Evolutionary conservation across 1,284 basidiomycete genomes (phyloP), one percentile per base, ranked within the genome.

Genomic region (Papiliotrema fonsecae): DNA sequence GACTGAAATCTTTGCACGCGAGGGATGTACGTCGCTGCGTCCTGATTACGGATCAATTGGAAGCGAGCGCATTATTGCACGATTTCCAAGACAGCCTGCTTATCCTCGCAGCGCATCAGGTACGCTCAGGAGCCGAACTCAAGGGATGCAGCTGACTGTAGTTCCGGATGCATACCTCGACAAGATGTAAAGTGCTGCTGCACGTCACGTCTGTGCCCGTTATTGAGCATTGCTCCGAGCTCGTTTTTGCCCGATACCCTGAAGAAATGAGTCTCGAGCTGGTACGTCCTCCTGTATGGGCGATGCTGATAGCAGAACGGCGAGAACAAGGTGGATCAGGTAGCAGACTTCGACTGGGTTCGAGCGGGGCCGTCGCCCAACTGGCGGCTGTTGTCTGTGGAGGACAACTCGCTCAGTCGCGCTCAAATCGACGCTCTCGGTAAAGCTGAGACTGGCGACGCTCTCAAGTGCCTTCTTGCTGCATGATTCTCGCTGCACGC

Each of bases 331-430:
- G 69, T 55, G 70, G 70, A 39, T 71, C 76, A 75, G 2, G 80
- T 88, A 6, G 85, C 85, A 62, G 87, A 90, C 59, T 90, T 90
- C 64, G 86, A 86, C 21, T 87, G 89, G 68, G 85, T 89, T 50
- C 77, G 82, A 31, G 61, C 77, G 3, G 81, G 82, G 1, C 81
- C 80, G 0, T 89, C 87, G 2, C 87, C 88, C 7, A 81, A 90
- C 65, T 90, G 86, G 85, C 35, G 34, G 72, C 69, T 1, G 37
- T 13, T 21, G 22, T 19, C 37, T 13, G 37, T 21, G 22, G 19
- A 39, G 6, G 37, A 39, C 10, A n/a, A n/a, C 9, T 10, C 30
- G 16, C 9, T 10, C n/a, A 32, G 10, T 32, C 10, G 16, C n/a
- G 30, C 30, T n/a, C 30, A n/a, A 32, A 9, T 32, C 10, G 30